A percentile compares a stretch with the other conserved stretches of the same genome.
phyloP scores from a whole-genome alignment of 345 rosid genomes.

The Corchorus capsularis region DNA sequence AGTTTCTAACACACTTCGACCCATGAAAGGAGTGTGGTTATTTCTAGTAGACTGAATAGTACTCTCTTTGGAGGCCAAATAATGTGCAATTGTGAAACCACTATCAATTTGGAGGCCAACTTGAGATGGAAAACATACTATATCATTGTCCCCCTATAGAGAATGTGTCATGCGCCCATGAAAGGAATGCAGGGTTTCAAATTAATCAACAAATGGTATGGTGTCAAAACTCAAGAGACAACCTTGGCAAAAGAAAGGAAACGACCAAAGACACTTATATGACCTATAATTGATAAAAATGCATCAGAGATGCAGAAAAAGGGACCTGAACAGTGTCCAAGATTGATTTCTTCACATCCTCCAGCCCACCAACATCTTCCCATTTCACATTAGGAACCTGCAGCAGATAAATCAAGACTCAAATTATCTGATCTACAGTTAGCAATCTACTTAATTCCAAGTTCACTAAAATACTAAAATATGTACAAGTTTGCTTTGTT shows the following conservation, averaged over 20 bases:
- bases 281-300: constrained; percentile 8
- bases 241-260: not conserved
- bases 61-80: too few relatives aligned
- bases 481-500: too few relatives aligned
- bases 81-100: not conserved
- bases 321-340: constrained; percentile 90
- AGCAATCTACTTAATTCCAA: constrained; percentile 1
- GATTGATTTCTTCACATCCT: constrained; percentile 91
- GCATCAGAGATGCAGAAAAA: constrained; percentile 16
- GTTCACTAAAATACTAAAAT: not conserved
- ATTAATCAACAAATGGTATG: not conserved
- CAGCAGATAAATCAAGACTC: constrained; percentile 14
- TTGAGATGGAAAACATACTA: too few relatives aligned
- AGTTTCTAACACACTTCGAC: too few relatives aligned
- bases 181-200: not conserved
- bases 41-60: too few relatives aligned
- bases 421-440: constrained; percentile 15
- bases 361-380: constrained; percentile 99
- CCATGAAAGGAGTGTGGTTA: too few relatives aligned
- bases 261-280: too few relatives aligned
- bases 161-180: not conserved
- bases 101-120: too few relatives aligned
- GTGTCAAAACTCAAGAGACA: not conserved
- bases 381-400: constrained; percentile 95
- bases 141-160: not conserved